These are phyloP conservation scores for Elasticomyces elasticus DNA, from an alignment of 495 filamentous ascomycete species.

Conservation along the genomic window DNA sequence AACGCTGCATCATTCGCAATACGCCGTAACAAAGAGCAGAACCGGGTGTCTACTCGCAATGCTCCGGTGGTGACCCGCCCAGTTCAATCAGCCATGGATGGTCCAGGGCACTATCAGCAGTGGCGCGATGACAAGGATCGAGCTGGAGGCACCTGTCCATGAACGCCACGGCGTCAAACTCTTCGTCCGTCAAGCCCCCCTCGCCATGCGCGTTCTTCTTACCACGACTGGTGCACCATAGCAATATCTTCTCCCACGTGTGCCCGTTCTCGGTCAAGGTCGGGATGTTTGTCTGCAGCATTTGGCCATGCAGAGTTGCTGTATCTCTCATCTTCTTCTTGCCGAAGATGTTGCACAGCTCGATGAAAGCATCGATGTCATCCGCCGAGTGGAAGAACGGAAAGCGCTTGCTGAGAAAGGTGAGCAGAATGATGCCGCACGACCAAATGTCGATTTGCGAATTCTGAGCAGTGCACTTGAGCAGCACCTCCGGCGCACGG, in stretches of 20 bases:
- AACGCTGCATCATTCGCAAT: no score
- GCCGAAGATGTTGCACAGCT: slow-evolving; percentile 95
- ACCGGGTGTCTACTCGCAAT: no score
- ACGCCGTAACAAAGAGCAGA: no score
- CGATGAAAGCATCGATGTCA: slow-evolving; percentile 92
- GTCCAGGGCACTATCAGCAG: slow-evolving; percentile 56
- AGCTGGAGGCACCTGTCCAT: slow-evolving; percentile 59
- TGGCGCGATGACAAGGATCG: slow-evolving; percentile 61
- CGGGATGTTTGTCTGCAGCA: slow-evolving; percentile 84
- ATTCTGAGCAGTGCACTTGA: slow-evolving; percentile 96
- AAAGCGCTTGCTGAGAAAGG: slow-evolving; percentile 79
- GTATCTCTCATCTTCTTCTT: slow-evolving; percentile 65
- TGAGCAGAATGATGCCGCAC: slow-evolving; percentile 84
- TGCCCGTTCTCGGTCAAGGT: slow-evolving; percentile 80
- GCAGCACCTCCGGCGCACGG: slow-evolving; percentile 87
- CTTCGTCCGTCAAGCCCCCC: slow-evolving; percentile 45
- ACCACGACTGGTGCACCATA: slow-evolving; percentile 69
- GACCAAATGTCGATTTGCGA: slow-evolving; percentile 91
- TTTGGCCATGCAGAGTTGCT: slow-evolving; percentile 72
- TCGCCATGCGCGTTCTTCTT: slow-evolving; percentile 37
- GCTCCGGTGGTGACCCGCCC: no score
- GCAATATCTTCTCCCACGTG: slow-evolving; percentile 78
- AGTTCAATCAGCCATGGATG: slow-evolving; percentile 66
- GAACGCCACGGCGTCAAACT: slow-evolving; percentile 57
- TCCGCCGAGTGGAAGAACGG: slow-evolving; percentile 97